Base-by-base conservation (phyloP, 164 flowering plant genomes). In the Macadamia tetraphylla region DNA sequence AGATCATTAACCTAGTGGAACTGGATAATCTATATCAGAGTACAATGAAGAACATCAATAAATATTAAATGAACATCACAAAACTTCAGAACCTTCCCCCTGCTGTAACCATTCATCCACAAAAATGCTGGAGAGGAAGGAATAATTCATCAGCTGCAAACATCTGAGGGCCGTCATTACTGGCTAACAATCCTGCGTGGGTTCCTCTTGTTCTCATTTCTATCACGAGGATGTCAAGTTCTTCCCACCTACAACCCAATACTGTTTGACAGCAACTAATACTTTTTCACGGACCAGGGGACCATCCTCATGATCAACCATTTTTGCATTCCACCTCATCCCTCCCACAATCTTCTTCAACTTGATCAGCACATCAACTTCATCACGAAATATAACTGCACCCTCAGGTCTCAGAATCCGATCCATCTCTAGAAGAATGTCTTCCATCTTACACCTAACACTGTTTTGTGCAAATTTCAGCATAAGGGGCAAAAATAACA, bases 231-330 rank as follows among this genome's bases (percentile, higher is more conserved):
- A 76, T 12, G 94, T 86, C 46, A 84, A 76, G 75, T 82, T 86
- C 59, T 73, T 71, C 13, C 70, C 83, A 59, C 69, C 82, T 2
- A 35, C 77, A 64, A 83, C 85, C 96, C 98, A 92, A 58, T 92
- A 88, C 67, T 83, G 88, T 73, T 92, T 92, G 18, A 92, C 98
- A 49, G 93, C 96, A 63, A 88, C 70, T 71, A 92, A 63, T 43
- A 89, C 72, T 75, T 90, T 88, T 79, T 90, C 89, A 17, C 90
- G 82, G 66, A 90, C 86, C 35, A 92, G 81, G 53, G 94, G 98
- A 23, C 96, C 98, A 69, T 92, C 98, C 65, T 89, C 96, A 44
- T 90, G 96, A 80, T 92, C 98, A 64, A 87, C 83, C 88, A 92
- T 74, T 77, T 85, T 92, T 0, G 84, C 71, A 61, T 80, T 82